Evolutionary conservation across 2,329 filamentous ascomycete genomes (phyloP), one percentile per base, ranked within the genome.

Genomic region (Colletotrichum horii): DNA sequence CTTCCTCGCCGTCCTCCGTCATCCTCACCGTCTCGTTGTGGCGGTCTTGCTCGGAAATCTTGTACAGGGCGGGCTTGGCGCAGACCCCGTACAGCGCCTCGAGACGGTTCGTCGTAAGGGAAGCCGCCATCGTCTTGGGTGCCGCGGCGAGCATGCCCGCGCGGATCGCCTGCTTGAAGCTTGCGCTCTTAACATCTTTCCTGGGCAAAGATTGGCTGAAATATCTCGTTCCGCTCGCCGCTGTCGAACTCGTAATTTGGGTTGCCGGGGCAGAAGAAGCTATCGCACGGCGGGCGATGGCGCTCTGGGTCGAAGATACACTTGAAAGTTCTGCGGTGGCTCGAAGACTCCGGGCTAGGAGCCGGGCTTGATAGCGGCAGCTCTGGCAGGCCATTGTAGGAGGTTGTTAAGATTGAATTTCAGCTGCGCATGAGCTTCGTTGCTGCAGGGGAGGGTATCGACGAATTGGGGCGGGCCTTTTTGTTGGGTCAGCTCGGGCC

Each of bases 11-110:
- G 36, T 94, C 92, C 69, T 91, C 91, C 4, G 94, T 94, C 83
- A 92, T 93, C 32, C 92, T 91, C 69, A 97, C 90, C 64, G 91
- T 89, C 1, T 90, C 92, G 6, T 92, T 91, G 79, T 93, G 93
- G 78, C 93, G 88, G 66, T 91, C 87, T 70, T 91, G 88, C 78
- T 94, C 89, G 3, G 94, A 91, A 72, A 98, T 95, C 68, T 88
- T 91, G 84, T 98, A 98, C 77, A 93, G 91, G 61, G 94, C 96
- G 78, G 94, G 91, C 74, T 85, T 86, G 11, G 93, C 90, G 85
- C 95, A 97, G 77, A 92, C 89, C 82, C 94, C 93, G 87, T 95
- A 96, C 74, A 98, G 88, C 74, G 90, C 88, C 85, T 97, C 93
- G 30, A 78, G 75, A 22, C 72, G 74, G 43, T 70, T 74, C 14